Evolutionary conservation across 2,329 filamentous ascomycete genomes (phyloP), one percentile per base, ranked within the genome.

Genomic region (Xylaria sp.): DNA sequence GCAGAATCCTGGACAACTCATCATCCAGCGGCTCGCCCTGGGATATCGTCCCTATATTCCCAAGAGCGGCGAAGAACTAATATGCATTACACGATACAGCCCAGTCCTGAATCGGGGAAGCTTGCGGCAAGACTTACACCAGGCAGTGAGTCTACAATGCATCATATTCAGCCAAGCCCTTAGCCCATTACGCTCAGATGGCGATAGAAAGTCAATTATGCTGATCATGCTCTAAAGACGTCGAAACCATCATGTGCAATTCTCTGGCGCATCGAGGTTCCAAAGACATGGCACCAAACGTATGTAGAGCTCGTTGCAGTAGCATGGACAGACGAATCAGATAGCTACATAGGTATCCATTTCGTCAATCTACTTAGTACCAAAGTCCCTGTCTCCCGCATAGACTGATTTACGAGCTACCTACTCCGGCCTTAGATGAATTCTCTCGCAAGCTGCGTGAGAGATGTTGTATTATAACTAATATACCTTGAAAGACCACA

Each of bases 11-110:
- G 20, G 67, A 55, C 12, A 63, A 57, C 37, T 72, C 71, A 4
- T 57, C 63, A 59, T 34, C 62, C 18, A 54, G 46, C 39, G 72
- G 63, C n/a, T 70, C 71, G 15, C 68, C 59, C 2, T 73, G 68
- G 71, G 70, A 66, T 10, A 41, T 68, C 15, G 32, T 70, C 34
- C 71, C 65, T 13, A 28, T 23, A 46, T 58, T 66, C 37, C 66
- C 57, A 3, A 15, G 25, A 37, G 9, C 52, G 41, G 62, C 41
- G 56, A 59, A 25, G 34, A 55, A 51, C 25, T 65, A 70, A 63
- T 41, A 52, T 50, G 13, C 61, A 57, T 48, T 34, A 51, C 28
- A 34, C 28, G 20, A 44, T 57, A 65, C n/a, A 51, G n/a, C 54
- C 32, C 57, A 37, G 20, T 9, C 39, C 48, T 51, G 37, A 20